These are phyloP conservation scores for Plenodomus biglobosus DNA, from an alignment of 2,329 filamentous ascomycete genomes.

Conservation along the genomic window DNA sequence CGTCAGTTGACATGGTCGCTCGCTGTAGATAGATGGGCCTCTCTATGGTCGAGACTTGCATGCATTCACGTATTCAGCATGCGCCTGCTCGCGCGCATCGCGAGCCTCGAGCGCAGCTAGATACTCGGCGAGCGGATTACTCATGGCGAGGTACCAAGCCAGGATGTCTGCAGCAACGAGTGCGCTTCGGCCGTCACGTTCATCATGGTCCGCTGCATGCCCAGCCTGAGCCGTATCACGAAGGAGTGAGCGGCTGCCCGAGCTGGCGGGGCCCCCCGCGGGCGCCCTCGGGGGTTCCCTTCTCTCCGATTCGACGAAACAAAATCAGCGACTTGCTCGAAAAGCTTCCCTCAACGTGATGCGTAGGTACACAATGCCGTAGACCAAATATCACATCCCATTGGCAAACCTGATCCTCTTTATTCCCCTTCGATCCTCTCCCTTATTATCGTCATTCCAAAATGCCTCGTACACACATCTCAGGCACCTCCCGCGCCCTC, in stretches of 20 bases:
- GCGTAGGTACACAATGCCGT: neutral
- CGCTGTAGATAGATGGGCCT: too few relatives aligned
- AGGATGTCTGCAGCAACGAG: neutral
- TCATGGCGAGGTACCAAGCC: constrained; percentile 49
- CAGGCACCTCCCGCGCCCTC: constrained; percentile 44
- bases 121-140: constrained; percentile 81
- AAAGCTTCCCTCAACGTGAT: too few relatives aligned
- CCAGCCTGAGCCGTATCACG: constrained; percentile 14
- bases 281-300: constrained; percentile 17
- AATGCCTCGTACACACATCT: constrained; percentile 39
- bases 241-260: constrained; percentile 5
- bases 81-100: constrained; percentile 67
- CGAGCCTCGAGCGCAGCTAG: constrained; percentile 70
- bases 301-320: constrained; percentile 25
- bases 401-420: neutral
- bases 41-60: constrained; percentile 66
- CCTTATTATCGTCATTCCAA: neutral
- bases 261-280: neutral
- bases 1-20: neutral
- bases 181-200: neutral
- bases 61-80: constrained; percentile 71
- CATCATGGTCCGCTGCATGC: constrained; percentile 27
- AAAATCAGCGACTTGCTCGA: too few relatives aligned
- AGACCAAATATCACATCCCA: neutral
- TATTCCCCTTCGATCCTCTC: too few relatives aligned